Conservation (phyloP, 2,329 filamentous ascomycete species). For the Teratosphaeria destructans region DNA sequence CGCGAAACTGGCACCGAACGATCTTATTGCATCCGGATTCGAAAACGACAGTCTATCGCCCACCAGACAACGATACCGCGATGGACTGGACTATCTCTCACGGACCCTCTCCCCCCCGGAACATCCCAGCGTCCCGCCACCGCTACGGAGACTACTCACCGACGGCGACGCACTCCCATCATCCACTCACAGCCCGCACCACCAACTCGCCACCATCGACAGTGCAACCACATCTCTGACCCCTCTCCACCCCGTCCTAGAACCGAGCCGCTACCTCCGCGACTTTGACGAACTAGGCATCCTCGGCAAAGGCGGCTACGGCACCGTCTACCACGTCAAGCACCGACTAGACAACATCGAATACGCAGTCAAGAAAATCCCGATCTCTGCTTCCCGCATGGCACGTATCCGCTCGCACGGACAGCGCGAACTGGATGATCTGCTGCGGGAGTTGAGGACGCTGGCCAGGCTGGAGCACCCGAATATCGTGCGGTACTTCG, state of each 20-base stretch:
- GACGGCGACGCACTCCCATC: slow-evolving; percentile 2
- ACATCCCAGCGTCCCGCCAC: slow-evolving; percentile 4
- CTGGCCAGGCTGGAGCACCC: slow-evolving; percentile 39
- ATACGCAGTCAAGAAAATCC: slow-evolving; percentile 59
- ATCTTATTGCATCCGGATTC: slow-evolving; percentile 28
- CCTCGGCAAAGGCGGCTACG: slow-evolving; percentile 54
- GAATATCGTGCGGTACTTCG: slow-evolving; percentile 57
- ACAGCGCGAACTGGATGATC: slow-evolving; percentile 43
- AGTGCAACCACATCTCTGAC: neutral
- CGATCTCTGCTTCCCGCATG: slow-evolving; percentile 38
- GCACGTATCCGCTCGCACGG: slow-evolving; percentile 41
- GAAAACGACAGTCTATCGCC: slow-evolving; percentile 25
- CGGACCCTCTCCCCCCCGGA: neutral
- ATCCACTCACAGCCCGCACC: neutral
- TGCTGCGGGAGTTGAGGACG: slow-evolving; percentile 52
- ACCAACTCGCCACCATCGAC: neutral
- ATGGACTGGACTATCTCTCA: slow-evolving; percentile 26
- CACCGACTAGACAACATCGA: slow-evolving; percentile 51
- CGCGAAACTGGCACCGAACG: slow-evolving; percentile 25
- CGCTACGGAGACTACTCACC: slow-evolving; percentile 12
- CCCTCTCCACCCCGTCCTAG: slow-evolving; percentile 13
- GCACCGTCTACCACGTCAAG: slow-evolving; percentile 47
- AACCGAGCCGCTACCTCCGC: slow-evolving; percentile 35
- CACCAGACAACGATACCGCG: slow-evolving; percentile 27
- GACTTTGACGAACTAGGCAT: slow-evolving; percentile 45